Evolutionary conservation across 1,139 yeast species (phyloP), one percentile per base, ranked within the genome.

Genomic region (Geotrichum phurueaensis): DNA sequence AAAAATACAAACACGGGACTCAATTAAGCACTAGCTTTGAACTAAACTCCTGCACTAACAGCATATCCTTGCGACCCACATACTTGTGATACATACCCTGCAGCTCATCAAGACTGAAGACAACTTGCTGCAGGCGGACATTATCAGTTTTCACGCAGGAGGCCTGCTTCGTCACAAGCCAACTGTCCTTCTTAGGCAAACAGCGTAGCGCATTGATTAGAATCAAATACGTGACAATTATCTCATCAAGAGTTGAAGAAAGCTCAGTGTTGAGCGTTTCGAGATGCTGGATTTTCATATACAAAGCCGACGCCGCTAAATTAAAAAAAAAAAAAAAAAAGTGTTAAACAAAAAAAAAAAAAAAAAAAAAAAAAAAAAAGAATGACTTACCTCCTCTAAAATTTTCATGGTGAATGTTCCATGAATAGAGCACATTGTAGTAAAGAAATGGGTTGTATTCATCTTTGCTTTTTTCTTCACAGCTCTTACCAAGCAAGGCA

Each of bases 271-370:
- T n/a, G 18, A 39, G 33, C 6, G 27, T 23, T 15, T 53, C 33
- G 22, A 53, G 43, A n/a, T 23, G 45, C 18, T 53, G 43, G 22
- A 53, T 53, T 20, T 53, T 53, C 33, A 53, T 3, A 53, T 53
- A 53, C 18, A 53, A 23, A 39, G 56, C 36, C 13, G 49, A 18
- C 13, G 56, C 50, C 20, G 56, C 56, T 29, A 48, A 27, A 27
- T 27, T 7, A 10, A n/a, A 39, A 39, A 18, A 39, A 39, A 39
- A 39, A n/a, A 15, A 39, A 15, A 36, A 36, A 36, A n/a, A 12
- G 12, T 36, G 45, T 39, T 39, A 39, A 22, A n/a, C 5, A 39
- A 39, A 39, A 12, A 7, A 39, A 1, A 39, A n/a, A 39, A 39
- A n/a, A 13, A 39, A 15, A 13, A 39, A 39, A 39, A 39, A 7